Evolutionary conservation across 495 filamentous ascomycete species (phyloP).

Genomic region (Neurospora sp.): DNA sequence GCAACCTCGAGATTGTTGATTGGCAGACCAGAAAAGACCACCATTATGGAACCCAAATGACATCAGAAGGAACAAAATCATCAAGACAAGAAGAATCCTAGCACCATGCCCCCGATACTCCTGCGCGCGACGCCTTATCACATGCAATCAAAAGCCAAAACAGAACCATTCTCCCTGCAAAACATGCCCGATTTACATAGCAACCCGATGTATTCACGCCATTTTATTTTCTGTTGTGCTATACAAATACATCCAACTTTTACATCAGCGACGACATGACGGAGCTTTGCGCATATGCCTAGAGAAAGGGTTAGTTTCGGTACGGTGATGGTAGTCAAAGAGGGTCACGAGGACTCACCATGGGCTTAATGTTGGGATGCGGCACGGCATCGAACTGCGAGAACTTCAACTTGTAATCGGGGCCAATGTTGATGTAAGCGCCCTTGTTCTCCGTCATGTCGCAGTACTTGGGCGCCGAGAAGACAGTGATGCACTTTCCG

Average conservation of each 20-base stretch:
- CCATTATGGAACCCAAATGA: background rate
- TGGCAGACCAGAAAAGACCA: background rate
- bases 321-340: slow-evolving; percentile 20
- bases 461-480: slow-evolving; percentile 96
- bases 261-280: slow-evolving; percentile 54
- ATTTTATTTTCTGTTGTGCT: background rate
- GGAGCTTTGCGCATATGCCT: slow-evolving; percentile 77
- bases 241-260: background rate
- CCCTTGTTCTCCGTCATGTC: slow-evolving; percentile 97
- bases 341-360: slow-evolving; percentile 47
- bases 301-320: background rate
- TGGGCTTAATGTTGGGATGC: slow-evolving; percentile 88
- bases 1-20: background rate
- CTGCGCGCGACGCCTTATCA: slow-evolving; percentile 8
- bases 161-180: background rate
- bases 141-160: slow-evolving; percentile 5
- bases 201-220: background rate
- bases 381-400: slow-evolving; percentile 92
- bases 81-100: background rate
- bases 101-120: background rate
- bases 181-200: background rate
- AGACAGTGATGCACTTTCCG: slow-evolving; percentile 96
- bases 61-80: background rate
- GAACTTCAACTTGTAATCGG: slow-evolving; percentile 83
- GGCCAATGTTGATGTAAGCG: slow-evolving; percentile 94